Base-by-base conservation (phyloP, 1,284 basidiomycete genomes). In the Sparassis latifolia region DNA sequence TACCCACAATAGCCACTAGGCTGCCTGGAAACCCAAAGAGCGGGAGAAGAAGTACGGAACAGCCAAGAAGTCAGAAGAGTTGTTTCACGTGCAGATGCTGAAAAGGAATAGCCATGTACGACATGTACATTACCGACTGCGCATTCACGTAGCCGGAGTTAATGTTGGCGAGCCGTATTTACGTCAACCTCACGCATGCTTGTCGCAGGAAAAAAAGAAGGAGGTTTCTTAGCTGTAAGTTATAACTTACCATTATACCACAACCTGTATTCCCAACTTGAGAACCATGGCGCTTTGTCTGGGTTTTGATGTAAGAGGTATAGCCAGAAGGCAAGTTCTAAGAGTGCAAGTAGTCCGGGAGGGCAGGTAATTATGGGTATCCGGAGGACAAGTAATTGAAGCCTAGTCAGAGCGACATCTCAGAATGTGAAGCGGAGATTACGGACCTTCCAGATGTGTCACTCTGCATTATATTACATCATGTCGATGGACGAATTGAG, bases 251-350 rank as follows among this genome's bases (percentile, higher is more conserved):
- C 62, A 30, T 62, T 48, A 47, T 66, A 68, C 69, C 69, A 71
- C 9, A 69, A 40, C 30, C 62, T 51, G 47, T 69, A 71, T 49
- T 71, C 69, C 66, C 66, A 68, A 52, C 69, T 70, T 9, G 59
- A 62, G 51, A 89, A 89, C 86, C 86, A 89, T 37, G 79, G 72
- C 2, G 80, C 76, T 57, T 81, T 80, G 35, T 72, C 66, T 0
- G 82, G 82, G 2, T 82, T 81, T 67, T 88, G 86, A 54, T 86
- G 78, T 35, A 87, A 72, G 9, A 89, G 74, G 62, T 88, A 89
- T 33, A 89, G 59, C 86, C 86, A 89, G 58, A 89, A 89, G 0
- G 79, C 73, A 10, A 89, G 72, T 61, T 89, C 87, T 87, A 63
- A 38, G 20, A 38, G 35, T 38, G 35, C 35, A 7, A n/a, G 9